Base-by-base conservation (phyloP, 108 stramenopile genomes). In the Fragilariopsis cylindrus region DNA sequence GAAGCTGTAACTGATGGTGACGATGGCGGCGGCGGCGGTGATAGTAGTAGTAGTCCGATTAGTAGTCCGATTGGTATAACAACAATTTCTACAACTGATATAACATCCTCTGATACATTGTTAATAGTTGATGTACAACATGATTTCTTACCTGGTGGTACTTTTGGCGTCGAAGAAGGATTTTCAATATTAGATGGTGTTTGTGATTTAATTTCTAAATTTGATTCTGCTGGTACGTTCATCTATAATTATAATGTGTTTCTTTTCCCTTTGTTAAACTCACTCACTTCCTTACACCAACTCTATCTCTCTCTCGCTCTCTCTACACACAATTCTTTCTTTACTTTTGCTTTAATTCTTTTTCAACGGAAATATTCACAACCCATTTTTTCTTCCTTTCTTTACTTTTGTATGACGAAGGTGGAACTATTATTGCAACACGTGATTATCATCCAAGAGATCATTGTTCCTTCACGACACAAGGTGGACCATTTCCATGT, bases 151-250 rank as follows among this genome's bases (percentile, higher is more conserved):
- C 62, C 62, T 2, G 62, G 62, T 4, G 62, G 62, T 4, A 44
- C 62, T 44, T 63, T 63, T 63, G 62, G 62, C 7, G 62, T 63
- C 42, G 43, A 41, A 8, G 62, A 63, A 40, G 62, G 62, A 41
- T n/a, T n/a, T n/a, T 42, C 40, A 4, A n/a, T 41, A 5, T 45
- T 63, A 42, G 62, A 63, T n/a, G 62, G 62, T 6, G 46, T 63
- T 63, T 63, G 62, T 40, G 40, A 43, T 5, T n/a, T 63, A 7
- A 63, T 63, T 43, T n/a, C 43, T 4, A 63, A 45, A 45, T 63
- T 63, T 44, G n/a, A 43, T 44, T n/a, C 5, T 4, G 62, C 62
- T n/a, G 62, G 62, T 63, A 30, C 58, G 58, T 53, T 53, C n/a
- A n/a, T n/a, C n/a, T 30, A 30, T 2, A 30, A 30, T 30, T 30